Conservation (phyloP, 176 grass and related monocot genomes). For the barley (Hordeum vulgare) region MorexV3_pseudomolecules_assembly NC_058520.1:18839950-18840449, state of each 20-base stretch:
- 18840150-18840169: slow-evolving; percentile 12
- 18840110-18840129: slow-evolving; percentile 76
- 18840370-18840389: slow-evolving; percentile 35
- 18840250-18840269: slow-evolving; percentile 21
- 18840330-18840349: slow-evolving; percentile 52
- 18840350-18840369: slow-evolving; percentile 62
- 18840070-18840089: slow-evolving; percentile 55
- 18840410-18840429: neutral
- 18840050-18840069: neutral
- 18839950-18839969: too few species aligned
- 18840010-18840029: neutral
- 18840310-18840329: slow-evolving; percentile 83
- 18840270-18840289: slow-evolving; percentile 46
- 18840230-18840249: slow-evolving; percentile 29
- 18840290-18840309: slow-evolving; percentile 82
- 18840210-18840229: slow-evolving; percentile 24
- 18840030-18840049: neutral
- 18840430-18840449: neutral
- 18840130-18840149: slow-evolving; percentile 53
- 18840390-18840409: neutral
- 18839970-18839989: too few species aligned
- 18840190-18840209: slow-evolving; percentile 1
- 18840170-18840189: neutral
- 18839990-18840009: too few species aligned
- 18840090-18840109: slow-evolving; percentile 68